Evolutionary conservation across 2,329 filamentous ascomycete genomes (phyloP), one percentile per base, ranked within the genome.

Genomic region (Ceratocystis smalleyi): DNA sequence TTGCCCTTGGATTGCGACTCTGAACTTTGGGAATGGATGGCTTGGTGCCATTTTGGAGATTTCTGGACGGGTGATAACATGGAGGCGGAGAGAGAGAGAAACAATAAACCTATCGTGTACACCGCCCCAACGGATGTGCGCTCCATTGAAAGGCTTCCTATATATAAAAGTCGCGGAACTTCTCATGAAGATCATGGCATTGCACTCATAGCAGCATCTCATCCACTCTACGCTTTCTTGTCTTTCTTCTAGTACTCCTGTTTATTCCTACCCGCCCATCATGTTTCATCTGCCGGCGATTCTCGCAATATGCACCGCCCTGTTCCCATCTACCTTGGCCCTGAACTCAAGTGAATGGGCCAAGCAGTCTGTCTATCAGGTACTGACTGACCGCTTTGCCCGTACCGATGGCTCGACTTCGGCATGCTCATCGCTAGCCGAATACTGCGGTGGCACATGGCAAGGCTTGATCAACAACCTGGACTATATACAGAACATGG

Each of bases 391-490:
- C 67, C 72, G 76, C 5, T 77, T 75, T 66, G 76, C 75, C 3
- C 71, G 72, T 5, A 72, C 72, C 3, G 71, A 75, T 62, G 73
- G 73, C 12, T 75, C 75, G 35, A 74, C 74, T 1, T 69, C 70
- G 3, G 61, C 69, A 5, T 74, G 73, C 60, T 69, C 73, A 60
- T 66, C 69, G 43, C 67, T 65, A 40, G 68, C 65, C 49, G 68
- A 69, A 32, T 81, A 80, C 70, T 82, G 79, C 65, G 78, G 78
- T 47, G 79, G 79, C 24, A 78, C 76, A 19, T 82, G 74, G 72
- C 69, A 72, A 62, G 80, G 80, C 15, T 73, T 81, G 49, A 77
- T 76, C 19, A 75, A 77, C 65, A 72, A 76, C 40, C 71, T 81
- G 49, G 78, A 80, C 69, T 81, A 81, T 67, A 79, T 81, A 67